Percentiles rank a stretch among this genome's conserved stretches.
phyloP scores from a whole-genome alignment of 1,139 yeast genomes.

The Fermentozyma sake region DNA sequence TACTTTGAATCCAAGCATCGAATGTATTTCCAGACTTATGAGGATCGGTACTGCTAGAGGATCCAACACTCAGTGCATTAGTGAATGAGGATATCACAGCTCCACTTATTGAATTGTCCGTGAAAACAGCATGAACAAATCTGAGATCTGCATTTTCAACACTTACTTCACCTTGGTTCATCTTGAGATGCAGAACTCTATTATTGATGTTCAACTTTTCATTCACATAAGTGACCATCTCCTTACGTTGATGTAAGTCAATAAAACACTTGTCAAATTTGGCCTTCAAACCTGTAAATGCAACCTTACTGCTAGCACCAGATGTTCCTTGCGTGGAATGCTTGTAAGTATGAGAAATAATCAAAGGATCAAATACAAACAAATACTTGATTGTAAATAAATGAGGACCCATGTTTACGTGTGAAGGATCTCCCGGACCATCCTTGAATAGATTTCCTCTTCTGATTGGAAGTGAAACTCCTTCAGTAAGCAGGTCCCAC shows the following conservation, averaged over 20 bases:
- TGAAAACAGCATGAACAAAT: slow-evolving; percentile 62
- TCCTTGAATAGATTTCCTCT: slow-evolving; percentile 58
- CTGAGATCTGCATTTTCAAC: slow-evolving; percentile 70
- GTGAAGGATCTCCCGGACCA: slow-evolving; percentile 24
- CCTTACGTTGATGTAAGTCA: slow-evolving; percentile 86
- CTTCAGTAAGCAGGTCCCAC: slow-evolving; percentile 78
- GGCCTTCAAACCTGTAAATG: slow-evolving; percentile 78
- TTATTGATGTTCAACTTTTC: slow-evolving; percentile 54
- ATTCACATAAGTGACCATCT: slow-evolving; percentile 56
- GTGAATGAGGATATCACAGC: slow-evolving; percentile 39
- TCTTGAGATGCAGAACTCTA: slow-evolving; percentile 52
- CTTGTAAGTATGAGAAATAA: slow-evolving; percentile 65
- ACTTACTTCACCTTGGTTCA: slow-evolving; percentile 75
- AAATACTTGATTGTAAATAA: slow-evolving; percentile 78
- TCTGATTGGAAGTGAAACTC: slow-evolving; percentile 70
- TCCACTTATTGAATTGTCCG: slow-evolving; percentile 49
- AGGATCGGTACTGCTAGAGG: slow-evolving; percentile 1
- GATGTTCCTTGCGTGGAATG: slow-evolving; percentile 43
- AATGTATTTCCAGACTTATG: slow-evolving; percentile 3
- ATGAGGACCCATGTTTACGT: slow-evolving; percentile 70
- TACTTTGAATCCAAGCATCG: slow-evolving; percentile 16
- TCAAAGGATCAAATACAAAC: slow-evolving; percentile 68
- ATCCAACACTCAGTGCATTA: slow-evolving; percentile 1
- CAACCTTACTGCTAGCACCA: slow-evolving; percentile 41
- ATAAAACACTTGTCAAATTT: slow-evolving; percentile 60